Evolutionary conservation across 2,329 filamentous ascomycete genomes (phyloP), one percentile per base, ranked within the genome.

Genomic region (Ophiocordyceps unilateralis): DNA sequence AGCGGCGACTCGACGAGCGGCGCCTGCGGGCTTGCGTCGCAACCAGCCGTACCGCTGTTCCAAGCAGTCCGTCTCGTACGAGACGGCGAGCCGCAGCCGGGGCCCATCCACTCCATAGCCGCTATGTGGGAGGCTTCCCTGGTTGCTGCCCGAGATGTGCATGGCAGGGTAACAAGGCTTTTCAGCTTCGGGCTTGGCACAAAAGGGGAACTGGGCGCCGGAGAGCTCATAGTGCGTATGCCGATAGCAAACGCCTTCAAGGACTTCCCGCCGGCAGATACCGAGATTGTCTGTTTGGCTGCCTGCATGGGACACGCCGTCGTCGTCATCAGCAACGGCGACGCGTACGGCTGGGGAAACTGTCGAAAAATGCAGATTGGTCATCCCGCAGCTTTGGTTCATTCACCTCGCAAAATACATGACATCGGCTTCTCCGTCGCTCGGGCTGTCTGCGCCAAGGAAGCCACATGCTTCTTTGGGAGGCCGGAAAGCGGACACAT

Each of bases 281-380:
- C 70, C 0, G 60, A 66, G n/a, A 58, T 93, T 4, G 60, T 74
- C 1, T 72, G 81, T 45, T 55, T 95, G 22, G 67, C 79, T 2
- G 81, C 83, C 11, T 77, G 83, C 26, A 82, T 93, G 67, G 77
- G 76, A 20, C 91, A 98, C 55, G 76, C 78, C 0, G 73, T 93
- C 15, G 76, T 67, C 2, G 72, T 95, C 0, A 61, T 93, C 4
- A 72, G 72, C 38, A 81, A 82, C 55, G 89, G 88, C 0, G 70
- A 82, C 15, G 78, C 80, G 1, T 93, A 83, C 56, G 88, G 86
- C 2, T 96, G 89, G 89, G 91, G 91, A 0, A 84, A 78, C 52
- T 81, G 83, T 14, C 74, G 86, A 21, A 91, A 94, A 55, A 84
- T 84, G 0, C 89, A 98, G 57, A 63, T 93, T 1, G 88, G 87